These are phyloP conservation scores for Triticum urartu DNA, from an alignment of 176 grass and related monocot species.

Conservation along the genomic window DNA sequence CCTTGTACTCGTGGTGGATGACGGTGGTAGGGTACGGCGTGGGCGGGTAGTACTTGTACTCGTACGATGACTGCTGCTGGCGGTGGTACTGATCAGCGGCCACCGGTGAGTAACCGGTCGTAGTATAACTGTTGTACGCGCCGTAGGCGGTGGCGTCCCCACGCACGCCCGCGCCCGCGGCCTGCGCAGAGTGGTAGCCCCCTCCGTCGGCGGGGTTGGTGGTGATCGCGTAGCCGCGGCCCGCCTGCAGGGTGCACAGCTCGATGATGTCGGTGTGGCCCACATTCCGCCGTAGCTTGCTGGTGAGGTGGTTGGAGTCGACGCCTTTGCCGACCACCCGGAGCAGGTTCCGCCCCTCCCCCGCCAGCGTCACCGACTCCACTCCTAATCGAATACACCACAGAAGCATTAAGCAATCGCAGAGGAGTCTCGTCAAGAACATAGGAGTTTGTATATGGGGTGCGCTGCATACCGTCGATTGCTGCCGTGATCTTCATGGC, in stretches of 20 bases:
- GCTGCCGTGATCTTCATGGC: conserved; percentile 42
- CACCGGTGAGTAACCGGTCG: neutral
- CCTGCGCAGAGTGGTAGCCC: neutral
- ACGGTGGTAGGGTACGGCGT: neutral
- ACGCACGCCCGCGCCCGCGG: neutral
- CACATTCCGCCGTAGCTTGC: conserved; percentile 32
- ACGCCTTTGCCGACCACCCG: conserved; percentile 42
- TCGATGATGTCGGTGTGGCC: conserved; percentile 45
- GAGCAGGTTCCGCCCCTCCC: conserved; percentile 31
- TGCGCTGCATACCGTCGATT: neutral
- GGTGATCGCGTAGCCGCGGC: neutral
- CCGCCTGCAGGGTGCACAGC: conserved; percentile 25
- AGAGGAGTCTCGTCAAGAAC: neutral
- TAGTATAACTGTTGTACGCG: neutral
- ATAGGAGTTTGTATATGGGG: neutral
- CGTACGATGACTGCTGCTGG: neutral
- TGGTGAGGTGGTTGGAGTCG: conserved; percentile 47
- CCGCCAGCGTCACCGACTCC: conserved; percentile 46
- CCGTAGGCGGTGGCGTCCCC: neutral
- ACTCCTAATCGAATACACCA: conserved; percentile 4
- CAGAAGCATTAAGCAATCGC: neutral
- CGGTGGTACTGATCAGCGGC: neutral
- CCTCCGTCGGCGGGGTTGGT: neutral
- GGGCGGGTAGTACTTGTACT: neutral
- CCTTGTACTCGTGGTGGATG: conserved; percentile 25